Base-by-base conservation (phyloP, 2,329 filamentous ascomycete genomes). In the Gliomastix tumulicola region DNA sequence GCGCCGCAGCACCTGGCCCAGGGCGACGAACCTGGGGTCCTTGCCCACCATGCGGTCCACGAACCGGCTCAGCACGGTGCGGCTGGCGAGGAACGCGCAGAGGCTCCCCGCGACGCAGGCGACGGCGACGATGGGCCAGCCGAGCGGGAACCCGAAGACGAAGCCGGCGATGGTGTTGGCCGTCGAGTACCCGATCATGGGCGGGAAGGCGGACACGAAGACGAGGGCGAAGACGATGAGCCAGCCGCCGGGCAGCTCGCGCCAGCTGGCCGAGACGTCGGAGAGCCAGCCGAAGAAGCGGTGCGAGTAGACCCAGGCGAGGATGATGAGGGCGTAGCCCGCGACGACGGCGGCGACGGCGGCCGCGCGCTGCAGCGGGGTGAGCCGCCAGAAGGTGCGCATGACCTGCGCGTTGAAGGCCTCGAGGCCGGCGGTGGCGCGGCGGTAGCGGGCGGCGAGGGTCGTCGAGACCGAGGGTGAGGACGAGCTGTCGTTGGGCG, bases 11-110 rank as follows among this genome's bases (percentile, higher is more conserved):
- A 92, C 92, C 50, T 96, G 74, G 17, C 85, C 78, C 19, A 98
- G 73, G 5, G 92, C 92, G 9, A 92, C 79, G 57, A 98, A 98
- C 36, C 89, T 77, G 55, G 79, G 82, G 62, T 98, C 90, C 46
- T 74, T 71, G 39, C 86, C 85, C 34, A 96, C 83, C 48, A 95
- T 71, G 15, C 80, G 72, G 49, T 88, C 72, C 20, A 97, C 89
- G 55, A 89, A 89, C 31, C 66, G 67, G 46, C 82, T 83, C 41
- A 97, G 69, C 30, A 96, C 61, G 6, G 85, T 87, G 44, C 92
- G 74, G 36, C 84, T 88, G 32, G 85, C 78, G 40, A 94, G 55
- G 55, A 98, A 97, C 1, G 88, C 82, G 31, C 71, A 78, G 2
- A 85, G 79, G 16, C 83, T 88, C 27, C 92, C 92, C 21, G 78